These are phyloP conservation scores for Beauveria scarabaeidicola DNA, from an alignment of 2,329 filamentous ascomycete species.

Conservation along the genomic window DNA sequence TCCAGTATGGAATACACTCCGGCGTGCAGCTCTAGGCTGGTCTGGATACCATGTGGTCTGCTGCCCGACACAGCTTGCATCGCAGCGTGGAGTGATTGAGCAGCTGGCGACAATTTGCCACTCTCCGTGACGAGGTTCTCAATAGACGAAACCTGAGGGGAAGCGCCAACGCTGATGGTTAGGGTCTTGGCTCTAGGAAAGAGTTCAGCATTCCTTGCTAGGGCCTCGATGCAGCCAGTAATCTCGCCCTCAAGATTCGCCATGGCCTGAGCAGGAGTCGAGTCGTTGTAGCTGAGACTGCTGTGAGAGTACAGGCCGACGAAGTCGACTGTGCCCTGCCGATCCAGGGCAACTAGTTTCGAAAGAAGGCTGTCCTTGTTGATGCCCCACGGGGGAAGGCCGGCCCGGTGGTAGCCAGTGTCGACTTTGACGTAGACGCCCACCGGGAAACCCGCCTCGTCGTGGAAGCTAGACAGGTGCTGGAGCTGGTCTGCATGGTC, in stretches of 20 bases:
- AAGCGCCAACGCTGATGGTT: constrained; percentile 24
- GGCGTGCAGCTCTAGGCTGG: constrained; percentile 49
- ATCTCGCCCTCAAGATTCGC: constrained; percentile 22
- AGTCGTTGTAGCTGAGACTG: constrained; percentile 24
- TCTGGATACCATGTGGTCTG: constrained; percentile 10
- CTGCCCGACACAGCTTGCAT: not conserved
- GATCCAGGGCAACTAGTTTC: constrained; percentile 21
- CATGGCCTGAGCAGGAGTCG: constrained; percentile 21
- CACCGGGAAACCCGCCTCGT: constrained; percentile 21
- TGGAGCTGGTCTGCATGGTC: constrained; percentile 45
- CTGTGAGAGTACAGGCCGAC: constrained; percentile 26
- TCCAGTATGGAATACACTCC: constrained; percentile 58
- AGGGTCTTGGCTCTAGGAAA: constrained; percentile 16
- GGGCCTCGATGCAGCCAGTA: constrained; percentile 20
- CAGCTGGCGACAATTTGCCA: not conserved
- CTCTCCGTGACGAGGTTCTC: constrained; percentile 17
- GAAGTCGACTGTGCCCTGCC: constrained; percentile 7
- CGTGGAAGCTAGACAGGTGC: constrained; percentile 21
- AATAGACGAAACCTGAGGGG: constrained; percentile 22
- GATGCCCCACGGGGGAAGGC: constrained; percentile 37
- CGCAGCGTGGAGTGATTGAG: constrained; percentile 3
- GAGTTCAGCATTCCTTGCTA: constrained; percentile 10
- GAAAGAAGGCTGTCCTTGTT: constrained; percentile 30
- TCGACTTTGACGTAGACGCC: constrained; percentile 53
- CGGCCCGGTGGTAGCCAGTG: constrained; percentile 55